Conservation (phyloP, 345 rosid genomes). For the Erodium maritimum region DNA sequence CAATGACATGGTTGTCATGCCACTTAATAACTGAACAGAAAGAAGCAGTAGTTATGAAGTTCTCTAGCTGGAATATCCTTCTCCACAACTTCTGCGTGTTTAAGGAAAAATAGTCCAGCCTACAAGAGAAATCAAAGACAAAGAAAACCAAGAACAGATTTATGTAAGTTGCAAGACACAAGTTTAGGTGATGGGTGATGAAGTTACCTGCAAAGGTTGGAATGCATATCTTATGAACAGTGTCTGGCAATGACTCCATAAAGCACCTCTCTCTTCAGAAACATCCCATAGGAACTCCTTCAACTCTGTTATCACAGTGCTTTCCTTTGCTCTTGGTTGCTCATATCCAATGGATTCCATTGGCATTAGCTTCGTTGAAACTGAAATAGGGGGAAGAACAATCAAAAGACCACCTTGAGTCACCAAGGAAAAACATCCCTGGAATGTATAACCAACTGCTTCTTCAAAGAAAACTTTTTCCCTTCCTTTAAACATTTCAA, state of each 20-base stretch:
- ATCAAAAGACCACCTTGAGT: conserved; percentile 71
- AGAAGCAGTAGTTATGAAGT: conserved; percentile 78
- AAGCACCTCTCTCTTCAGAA: conserved; percentile 33
- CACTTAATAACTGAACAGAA: conserved; percentile 93
- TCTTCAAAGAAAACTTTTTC: conserved; percentile 42
- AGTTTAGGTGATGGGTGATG: not conserved
- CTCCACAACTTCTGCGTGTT: too few species aligned
- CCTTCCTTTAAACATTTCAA: conserved; percentile 22
- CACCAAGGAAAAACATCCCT: conserved; percentile 76
- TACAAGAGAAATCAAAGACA: conserved; percentile 24
- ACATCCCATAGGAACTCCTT: conserved; percentile 68
- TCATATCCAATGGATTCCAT: conserved; percentile 44
- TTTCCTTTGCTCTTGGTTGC: conserved; percentile 23
- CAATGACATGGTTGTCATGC: conserved; percentile 69
- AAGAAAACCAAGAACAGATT: conserved; percentile 2
- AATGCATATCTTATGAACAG: conserved; percentile 34
- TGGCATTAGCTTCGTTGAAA: conserved; percentile 40
- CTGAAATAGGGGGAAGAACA: conserved; percentile 70
- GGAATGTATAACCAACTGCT: conserved; percentile 78
- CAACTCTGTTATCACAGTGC: conserved; percentile 25
- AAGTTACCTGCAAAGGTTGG: conserved; percentile 64
- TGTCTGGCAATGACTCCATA: conserved; percentile 21
- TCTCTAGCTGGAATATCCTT: too few species aligned
- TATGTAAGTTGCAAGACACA: too few species aligned
- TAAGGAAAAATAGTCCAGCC: conserved; percentile 94